These are phyloP conservation scores for Paraphaeosphaeria sporulosa DNA, from an alignment of 2,329 filamentous ascomycete genomes.

Conservation along the genomic window DNA sequence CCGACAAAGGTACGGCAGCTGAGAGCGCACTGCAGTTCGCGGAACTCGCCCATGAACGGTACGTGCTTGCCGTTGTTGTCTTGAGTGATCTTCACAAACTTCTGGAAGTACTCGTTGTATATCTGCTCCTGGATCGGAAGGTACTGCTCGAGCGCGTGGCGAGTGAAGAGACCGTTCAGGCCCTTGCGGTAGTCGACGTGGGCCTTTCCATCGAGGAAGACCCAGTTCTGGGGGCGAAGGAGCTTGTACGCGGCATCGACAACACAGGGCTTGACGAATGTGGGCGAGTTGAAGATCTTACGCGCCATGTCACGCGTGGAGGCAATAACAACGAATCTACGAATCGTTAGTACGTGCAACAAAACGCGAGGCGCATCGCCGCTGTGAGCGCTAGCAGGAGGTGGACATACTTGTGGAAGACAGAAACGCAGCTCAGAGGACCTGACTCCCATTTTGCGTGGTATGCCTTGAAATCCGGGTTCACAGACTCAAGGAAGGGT, in stretches of 20 bases:
- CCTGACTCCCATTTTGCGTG: conserved; percentile 91
- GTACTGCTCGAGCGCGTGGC: conserved; percentile 84
- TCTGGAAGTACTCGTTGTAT: conserved; percentile 84
- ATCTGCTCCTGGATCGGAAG: conserved; percentile 92
- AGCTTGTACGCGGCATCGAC: conserved; percentile 95
- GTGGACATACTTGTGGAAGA: conserved; percentile 88
- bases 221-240: conserved; percentile 91
- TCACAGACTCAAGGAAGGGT: conserved; percentile 91
- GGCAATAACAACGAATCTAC: conserved; percentile 94
- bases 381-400: neutral
- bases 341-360: conserved; percentile 24
- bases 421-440: conserved; percentile 92
- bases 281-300: conserved; percentile 94
- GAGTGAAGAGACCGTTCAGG: conserved; percentile 92
- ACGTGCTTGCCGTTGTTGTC: conserved; percentile 75
- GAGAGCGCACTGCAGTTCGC: conserved; percentile 92
- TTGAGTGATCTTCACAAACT: conserved; percentile 75
- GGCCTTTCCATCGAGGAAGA: conserved; percentile 92
- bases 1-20: conserved; percentile 97
- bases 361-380: conserved; percentile 12
- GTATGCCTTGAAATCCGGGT: conserved; percentile 92
- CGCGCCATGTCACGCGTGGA: conserved; percentile 93
- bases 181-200: conserved; percentile 98
- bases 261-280: conserved; percentile 93
- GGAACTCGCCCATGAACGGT: conserved; percentile 90